Conservation (phyloP, 139 green algal species). For the Pleodorina starrii region DNA sequence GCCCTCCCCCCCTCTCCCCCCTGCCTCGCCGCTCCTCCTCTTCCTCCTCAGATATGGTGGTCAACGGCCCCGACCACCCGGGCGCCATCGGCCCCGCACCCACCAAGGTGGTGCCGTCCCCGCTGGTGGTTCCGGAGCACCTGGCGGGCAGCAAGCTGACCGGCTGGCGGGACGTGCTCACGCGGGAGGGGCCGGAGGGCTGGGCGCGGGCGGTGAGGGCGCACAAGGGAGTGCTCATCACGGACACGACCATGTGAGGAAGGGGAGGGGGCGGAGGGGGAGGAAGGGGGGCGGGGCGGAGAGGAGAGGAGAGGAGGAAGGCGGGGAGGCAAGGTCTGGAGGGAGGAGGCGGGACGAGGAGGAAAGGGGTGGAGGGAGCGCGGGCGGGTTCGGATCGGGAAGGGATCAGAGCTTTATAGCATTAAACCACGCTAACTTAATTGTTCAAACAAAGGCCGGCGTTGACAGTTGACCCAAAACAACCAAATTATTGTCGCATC, state of each 20-base stretch:
- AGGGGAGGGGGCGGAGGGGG: not conserved
- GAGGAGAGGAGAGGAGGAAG: no score
- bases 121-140: slow-evolving; percentile 64
- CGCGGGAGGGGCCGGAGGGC: slow-evolving; percentile 82
- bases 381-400: no score
- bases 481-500: no score
- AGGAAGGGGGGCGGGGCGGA: no score
- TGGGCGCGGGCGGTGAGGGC: slow-evolving; percentile 88
- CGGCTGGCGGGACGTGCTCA: slow-evolving; percentile 86
- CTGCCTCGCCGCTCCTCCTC: no score
- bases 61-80: slow-evolving; percentile 91
- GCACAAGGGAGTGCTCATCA: slow-evolving; percentile 92
- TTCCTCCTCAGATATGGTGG: slow-evolving; percentile 66
- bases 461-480: no score
- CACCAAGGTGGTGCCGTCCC: slow-evolving; percentile 56
- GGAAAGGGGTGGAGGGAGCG: no score
- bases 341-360: no score
- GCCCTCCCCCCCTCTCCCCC: not conserved
- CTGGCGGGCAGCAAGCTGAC: slow-evolving; percentile 52
- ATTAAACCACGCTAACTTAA: no score
- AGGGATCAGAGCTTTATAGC: no score
- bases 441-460: no score
- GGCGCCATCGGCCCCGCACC: slow-evolving; percentile 81
- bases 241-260: slow-evolving; percentile 90
- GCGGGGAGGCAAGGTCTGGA: no score